Conservation (phyloP, 805 yeast genomes). For the Isabelozyma heimii region DNA sequence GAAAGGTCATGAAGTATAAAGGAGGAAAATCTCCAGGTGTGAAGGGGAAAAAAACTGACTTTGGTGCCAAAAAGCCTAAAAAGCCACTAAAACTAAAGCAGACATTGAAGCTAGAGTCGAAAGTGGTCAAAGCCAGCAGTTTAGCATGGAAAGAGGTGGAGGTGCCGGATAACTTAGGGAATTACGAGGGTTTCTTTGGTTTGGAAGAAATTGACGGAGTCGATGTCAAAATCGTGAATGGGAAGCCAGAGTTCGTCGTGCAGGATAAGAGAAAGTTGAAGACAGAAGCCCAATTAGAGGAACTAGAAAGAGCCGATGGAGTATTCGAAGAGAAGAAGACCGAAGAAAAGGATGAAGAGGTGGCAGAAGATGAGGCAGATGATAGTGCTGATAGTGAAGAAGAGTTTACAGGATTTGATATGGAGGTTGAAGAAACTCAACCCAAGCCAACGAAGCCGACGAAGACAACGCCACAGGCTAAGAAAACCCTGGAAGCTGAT, state of each 20-base stretch:
- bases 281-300: slow-evolving; percentile 14
- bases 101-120: slow-evolving; percentile 27
- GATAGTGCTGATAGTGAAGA: slow-evolving; percentile 19
- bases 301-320: slow-evolving; percentile 5
- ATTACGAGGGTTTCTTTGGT: slow-evolving; percentile 88
- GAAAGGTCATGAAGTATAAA: background rate
- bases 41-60: background rate
- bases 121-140: slow-evolving; percentile 47
- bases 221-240: slow-evolving; percentile 70
- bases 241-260: slow-evolving; percentile 55
- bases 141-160: slow-evolving; percentile 80
- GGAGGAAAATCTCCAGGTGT: background rate
- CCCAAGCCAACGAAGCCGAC: background rate
- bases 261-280: slow-evolving; percentile 25
- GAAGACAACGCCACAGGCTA: background rate
- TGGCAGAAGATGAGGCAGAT: slow-evolving; percentile 13
- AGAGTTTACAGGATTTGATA: slow-evolving; percentile 15
- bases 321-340: slow-evolving; percentile 6
- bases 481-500: slow-evolving; percentile 6
- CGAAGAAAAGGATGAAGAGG: slow-evolving; percentile 15
- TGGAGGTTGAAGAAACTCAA: background rate
- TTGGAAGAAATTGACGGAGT: slow-evolving; percentile 94
- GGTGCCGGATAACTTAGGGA: slow-evolving; percentile 79
- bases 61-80: background rate
- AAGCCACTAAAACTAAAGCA: slow-evolving; percentile 25